These are phyloP conservation scores for Diaporthe sp. DNA, from an alignment of 2,329 filamentous ascomycete species.

Conservation along the genomic window DNA sequence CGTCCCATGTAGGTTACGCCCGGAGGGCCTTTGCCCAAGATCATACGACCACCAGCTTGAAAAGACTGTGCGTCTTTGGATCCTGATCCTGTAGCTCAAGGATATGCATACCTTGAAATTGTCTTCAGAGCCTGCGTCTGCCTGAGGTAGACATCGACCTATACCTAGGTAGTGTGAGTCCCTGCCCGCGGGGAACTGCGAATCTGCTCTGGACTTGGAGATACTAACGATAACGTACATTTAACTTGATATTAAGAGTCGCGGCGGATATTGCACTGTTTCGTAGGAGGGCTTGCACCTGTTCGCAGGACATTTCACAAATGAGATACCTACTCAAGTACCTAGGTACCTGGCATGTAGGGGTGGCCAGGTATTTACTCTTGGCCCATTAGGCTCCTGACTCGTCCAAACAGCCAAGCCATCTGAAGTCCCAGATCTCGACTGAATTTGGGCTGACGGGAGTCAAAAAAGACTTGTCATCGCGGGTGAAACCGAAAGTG, in stretches of 20 bases:
- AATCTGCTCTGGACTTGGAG: not conserved
- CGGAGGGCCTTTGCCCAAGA: not conserved
- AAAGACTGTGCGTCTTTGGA: not conserved
- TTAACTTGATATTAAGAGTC: not conserved
- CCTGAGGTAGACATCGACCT: not conserved
- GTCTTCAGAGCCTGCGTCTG: not conserved
- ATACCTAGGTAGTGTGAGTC: not conserved
- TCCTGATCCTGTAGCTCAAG: not conserved
- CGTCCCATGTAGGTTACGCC: not conserved
- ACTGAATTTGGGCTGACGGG: not conserved
- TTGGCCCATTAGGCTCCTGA: slow-evolving; percentile 1
- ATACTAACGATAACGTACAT: too few species aligned
- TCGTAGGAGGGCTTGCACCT: not conserved
- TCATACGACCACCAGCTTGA: not conserved
- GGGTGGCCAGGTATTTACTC: not conserved
- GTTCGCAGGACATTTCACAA: too few species aligned
- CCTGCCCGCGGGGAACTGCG: not conserved
- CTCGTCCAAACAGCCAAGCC: slow-evolving; percentile 21
- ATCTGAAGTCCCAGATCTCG: slow-evolving; percentile 9
- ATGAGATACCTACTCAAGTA: not conserved
- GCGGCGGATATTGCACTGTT: not conserved
- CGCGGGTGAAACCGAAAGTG: slow-evolving; percentile 1
- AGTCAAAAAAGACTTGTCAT: slow-evolving; percentile 25
- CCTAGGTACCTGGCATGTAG: not conserved
- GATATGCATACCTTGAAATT: too few species aligned